Evolutionary conservation across 768 basidiomycete species (phyloP).

Genomic region (Boletellus ananas): DNA sequence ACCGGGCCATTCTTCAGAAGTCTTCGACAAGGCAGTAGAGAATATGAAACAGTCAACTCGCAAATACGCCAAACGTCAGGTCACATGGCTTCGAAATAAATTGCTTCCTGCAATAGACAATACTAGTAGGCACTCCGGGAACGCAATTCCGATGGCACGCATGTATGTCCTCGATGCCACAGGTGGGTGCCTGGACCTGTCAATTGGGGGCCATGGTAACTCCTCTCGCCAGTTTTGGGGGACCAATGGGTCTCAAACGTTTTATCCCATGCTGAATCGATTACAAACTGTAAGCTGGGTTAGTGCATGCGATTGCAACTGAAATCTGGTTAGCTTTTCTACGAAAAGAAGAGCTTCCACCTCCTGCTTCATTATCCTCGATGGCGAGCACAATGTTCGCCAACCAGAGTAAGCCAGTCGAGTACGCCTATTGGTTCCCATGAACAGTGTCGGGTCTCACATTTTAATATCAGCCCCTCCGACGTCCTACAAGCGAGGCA

Average conservation of each 20-base stretch:
- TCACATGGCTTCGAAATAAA: conserved; percentile 91
- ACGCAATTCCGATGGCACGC: conserved; percentile 28
- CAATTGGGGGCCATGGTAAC: neutral
- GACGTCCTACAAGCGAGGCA: conserved; percentile 52
- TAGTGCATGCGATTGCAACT: neutral
- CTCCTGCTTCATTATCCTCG: conserved; percentile 54
- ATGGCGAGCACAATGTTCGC: conserved; percentile 51
- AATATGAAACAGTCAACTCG: conserved; percentile 84
- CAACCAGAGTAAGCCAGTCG: conserved; percentile 40
- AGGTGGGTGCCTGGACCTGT: conserved; percentile 35
- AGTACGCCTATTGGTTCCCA: conserved; percentile 34
- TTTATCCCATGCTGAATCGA: conserved; percentile 43
- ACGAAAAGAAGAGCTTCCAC: conserved; percentile 42
- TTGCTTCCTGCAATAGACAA: conserved; percentile 69
- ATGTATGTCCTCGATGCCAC: conserved; percentile 69
- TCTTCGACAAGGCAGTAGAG: conserved; percentile 57
- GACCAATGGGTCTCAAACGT: conserved; percentile 60
- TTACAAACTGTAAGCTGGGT: conserved; percentile 43
- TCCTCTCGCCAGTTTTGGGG: conserved; percentile 40
- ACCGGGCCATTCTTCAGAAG: conserved; percentile 35
- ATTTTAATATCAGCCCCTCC: conserved; percentile 45
- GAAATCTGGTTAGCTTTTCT: conserved; percentile 46
- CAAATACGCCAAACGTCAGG: conserved; percentile 88
- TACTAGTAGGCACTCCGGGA: conserved; percentile 34
- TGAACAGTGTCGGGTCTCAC: conserved; percentile 8